Percentiles rank a stretch among this genome's conserved stretches.
phyloP scores from a whole-genome alignment of 495 filamentous ascomycete species.

The Hyaloscypha finlandica region DNA sequence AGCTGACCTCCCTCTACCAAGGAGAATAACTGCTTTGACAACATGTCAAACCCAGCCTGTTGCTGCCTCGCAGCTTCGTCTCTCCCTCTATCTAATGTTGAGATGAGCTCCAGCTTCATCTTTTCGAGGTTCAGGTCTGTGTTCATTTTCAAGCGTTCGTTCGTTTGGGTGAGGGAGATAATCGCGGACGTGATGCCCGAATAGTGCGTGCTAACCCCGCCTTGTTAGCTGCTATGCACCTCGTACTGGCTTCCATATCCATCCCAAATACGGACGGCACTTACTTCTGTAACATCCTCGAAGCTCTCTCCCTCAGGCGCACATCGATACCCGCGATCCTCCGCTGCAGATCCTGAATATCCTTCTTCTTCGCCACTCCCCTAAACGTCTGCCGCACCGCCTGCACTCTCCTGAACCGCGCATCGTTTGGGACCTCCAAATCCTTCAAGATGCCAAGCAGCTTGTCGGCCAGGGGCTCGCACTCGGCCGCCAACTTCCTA shows the following conservation, averaged over 20 bases:
- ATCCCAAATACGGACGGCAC: background rate
- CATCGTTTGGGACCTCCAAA: background rate
- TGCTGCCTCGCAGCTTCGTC: background rate
- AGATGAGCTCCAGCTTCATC: background rate
- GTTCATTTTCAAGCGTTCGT: background rate
- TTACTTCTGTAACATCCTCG: background rate
- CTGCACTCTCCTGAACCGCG: background rate
- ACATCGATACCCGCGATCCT: background rate
- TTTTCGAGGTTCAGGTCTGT: background rate
- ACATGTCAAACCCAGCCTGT: background rate
- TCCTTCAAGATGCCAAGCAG: background rate
- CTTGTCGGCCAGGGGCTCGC: conserved; percentile 3
- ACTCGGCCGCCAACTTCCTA: background rate
- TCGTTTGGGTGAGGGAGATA: background rate
- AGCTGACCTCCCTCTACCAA: background rate
- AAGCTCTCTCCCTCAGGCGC: background rate
- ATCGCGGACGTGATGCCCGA: conserved; percentile 5
- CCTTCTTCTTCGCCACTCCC: background rate
- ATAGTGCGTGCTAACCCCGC: background rate
- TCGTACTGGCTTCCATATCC: too few relatives aligned
- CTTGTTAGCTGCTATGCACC: background rate
- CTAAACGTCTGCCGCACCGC: background rate
- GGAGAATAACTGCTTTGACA: background rate
- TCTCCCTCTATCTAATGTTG: background rate
- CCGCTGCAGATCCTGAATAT: background rate